Evolutionary conservation across 345 rosid genomes (phyloP).

Genomic region (Bruguiera gymnorhiza): DNA sequence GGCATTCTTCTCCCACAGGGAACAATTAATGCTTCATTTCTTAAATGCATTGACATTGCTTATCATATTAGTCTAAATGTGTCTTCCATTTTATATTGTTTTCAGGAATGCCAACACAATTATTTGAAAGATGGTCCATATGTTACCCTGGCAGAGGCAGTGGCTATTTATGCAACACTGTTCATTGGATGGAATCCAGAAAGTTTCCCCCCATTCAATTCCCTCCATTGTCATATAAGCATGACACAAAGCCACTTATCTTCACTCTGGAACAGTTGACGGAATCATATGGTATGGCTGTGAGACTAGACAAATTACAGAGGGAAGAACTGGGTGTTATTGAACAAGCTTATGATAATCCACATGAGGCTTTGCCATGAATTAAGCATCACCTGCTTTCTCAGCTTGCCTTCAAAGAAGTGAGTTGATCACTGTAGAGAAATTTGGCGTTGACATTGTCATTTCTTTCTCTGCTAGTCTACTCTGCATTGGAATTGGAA

Average conservation of each 20-base stretch:
- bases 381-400: constrained; percentile 98
- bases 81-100: neutral
- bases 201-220: constrained; percentile 97
- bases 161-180: constrained; percentile 94
- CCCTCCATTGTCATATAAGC: constrained; percentile 97
- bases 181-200: constrained; percentile 98
- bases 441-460: neutral
- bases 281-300: constrained; percentile 99
- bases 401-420: constrained; percentile 98
- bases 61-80: neutral
- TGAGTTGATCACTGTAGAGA: constrained; percentile 27
- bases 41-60: no score
- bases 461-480: neutral
- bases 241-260: constrained; percentile 94
- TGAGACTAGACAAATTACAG: constrained; percentile 91
- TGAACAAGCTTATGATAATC: constrained; percentile 99
- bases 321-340: constrained; percentile 98
- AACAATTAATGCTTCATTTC: no score
- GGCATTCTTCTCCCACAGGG: no score
- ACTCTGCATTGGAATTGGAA: no score
- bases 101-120: constrained; percentile 93
- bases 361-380: constrained; percentile 94
- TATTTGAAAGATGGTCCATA: constrained; percentile 99
- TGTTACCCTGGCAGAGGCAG: constrained; percentile 98
- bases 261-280: constrained; percentile 96